Conservation (phyloP, 2,329 filamentous ascomycete genomes). For the Talaromyces pinophilus region DNA sequence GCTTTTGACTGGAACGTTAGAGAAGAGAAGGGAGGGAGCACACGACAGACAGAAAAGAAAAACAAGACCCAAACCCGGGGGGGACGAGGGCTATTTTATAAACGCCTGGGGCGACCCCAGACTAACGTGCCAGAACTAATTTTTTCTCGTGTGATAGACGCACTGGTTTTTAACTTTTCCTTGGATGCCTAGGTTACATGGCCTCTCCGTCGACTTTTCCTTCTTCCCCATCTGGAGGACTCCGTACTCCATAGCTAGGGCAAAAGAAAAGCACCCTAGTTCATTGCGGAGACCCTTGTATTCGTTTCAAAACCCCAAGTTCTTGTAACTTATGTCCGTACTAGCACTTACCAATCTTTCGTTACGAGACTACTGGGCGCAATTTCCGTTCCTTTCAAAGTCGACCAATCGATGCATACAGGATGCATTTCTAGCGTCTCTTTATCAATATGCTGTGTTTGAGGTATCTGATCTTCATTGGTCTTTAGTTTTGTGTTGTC, state of each 20-base stretch:
- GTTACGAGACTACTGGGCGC: conserved; percentile 1
- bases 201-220: neutral
- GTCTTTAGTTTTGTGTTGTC: neutral
- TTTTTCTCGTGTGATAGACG: neutral
- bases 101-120: conserved; percentile 10
- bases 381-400: neutral
- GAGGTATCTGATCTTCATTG: conserved; percentile 4
- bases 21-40: conserved; percentile 10
- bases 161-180: conserved; percentile 8
- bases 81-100: conserved; percentile 15
- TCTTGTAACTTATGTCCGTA: neutral
- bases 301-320: conserved; percentile 12
- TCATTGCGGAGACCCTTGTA: conserved; percentile 16
- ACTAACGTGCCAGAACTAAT: neutral
- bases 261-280: conserved; percentile 1
- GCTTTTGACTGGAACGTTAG: conserved; percentile 8
- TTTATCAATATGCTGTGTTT: conserved; percentile 4
- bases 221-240: conserved; percentile 18
- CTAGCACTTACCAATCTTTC: conserved; percentile 8
- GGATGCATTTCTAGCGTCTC: neutral
- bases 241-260: conserved; percentile 15
- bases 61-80: conserved; percentile 5
- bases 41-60: neutral
- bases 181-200: conserved; percentile 16
- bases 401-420: neutral